Conservation (phyloP, 2,329 filamentous ascomycete species). For the Calonectria fujianensis region DNA sequence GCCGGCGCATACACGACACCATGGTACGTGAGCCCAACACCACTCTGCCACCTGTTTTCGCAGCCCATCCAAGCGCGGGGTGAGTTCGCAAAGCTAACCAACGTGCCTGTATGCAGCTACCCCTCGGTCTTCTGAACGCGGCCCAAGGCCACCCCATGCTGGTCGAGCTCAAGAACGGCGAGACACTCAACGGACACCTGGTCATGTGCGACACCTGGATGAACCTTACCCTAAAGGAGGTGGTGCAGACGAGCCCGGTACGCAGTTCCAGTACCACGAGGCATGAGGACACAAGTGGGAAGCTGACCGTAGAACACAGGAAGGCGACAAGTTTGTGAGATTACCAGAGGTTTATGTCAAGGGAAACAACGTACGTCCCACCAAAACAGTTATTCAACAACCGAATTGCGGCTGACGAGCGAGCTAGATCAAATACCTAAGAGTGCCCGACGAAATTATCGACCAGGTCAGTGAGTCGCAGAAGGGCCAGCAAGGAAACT, state of each 20-base stretch:
- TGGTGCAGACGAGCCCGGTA: constrained; percentile 94
- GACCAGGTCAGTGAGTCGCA: constrained; percentile 96
- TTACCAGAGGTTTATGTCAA: constrained; percentile 96
- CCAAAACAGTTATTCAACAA: neutral
- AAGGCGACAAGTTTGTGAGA: constrained; percentile 94
- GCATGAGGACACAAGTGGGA: constrained; percentile 11
- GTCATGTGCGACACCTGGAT: constrained; percentile 99
- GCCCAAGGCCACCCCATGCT: constrained; percentile 99
- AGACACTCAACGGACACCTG: constrained; percentile 96
- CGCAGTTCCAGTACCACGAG: constrained; percentile 46
- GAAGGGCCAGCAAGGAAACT: constrained; percentile 78
- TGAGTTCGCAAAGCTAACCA: constrained; percentile 50
- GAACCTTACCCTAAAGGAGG: constrained; percentile 98
- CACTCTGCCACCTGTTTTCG: neutral
- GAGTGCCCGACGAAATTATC: constrained; percentile 97
- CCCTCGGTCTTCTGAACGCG: constrained; percentile 90
- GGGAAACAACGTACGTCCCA: constrained; percentile 90
- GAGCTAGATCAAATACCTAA: constrained; percentile 94
- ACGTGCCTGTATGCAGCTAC: constrained; percentile 68
- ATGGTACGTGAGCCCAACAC: constrained; percentile 50
- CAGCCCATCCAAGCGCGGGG: constrained; percentile 27
- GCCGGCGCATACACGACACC: constrained; percentile 47
- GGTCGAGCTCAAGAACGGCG: constrained; percentile 97
- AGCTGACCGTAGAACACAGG: constrained; percentile 68
- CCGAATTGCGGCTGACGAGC: constrained; percentile 28